phyloP scores from a whole-genome alignment of 768 basidiomycete genomes.

The Tylopilus subfusipes region DNA sequence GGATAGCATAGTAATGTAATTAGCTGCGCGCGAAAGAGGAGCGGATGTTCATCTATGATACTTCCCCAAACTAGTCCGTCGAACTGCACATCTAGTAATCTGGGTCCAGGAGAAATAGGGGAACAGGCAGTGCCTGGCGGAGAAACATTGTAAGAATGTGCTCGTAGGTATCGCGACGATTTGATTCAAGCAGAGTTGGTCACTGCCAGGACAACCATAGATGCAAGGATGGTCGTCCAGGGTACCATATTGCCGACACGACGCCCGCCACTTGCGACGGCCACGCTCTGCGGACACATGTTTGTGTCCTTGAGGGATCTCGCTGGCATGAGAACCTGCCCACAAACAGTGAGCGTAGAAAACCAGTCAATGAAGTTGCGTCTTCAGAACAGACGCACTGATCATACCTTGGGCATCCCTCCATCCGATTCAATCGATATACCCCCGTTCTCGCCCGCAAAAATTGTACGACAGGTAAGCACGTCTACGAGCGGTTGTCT shows the following conservation, averaged over 20 bases:
- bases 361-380: background rate
- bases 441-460: conserved; percentile 39
- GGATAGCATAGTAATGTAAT: conserved; percentile 7
- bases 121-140: background rate
- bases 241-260: background rate
- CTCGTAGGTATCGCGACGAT: background rate
- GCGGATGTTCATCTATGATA: background rate
- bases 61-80: background rate
- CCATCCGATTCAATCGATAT: conserved; percentile 36
- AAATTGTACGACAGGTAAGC: conserved; percentile 43
- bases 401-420: conserved; percentile 46
- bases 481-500: conserved; percentile 50
- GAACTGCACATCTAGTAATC: background rate
- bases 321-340: conserved; percentile 36
- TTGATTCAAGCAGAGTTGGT: conserved; percentile 5
- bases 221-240: conserved; percentile 8
- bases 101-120: background rate
- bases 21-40: background rate
- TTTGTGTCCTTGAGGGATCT: conserved; percentile 22
- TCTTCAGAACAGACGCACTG: background rate
- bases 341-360: background rate
- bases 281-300: conserved; percentile 17
- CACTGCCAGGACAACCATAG: conserved; percentile 1
- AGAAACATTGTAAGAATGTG: background rate
- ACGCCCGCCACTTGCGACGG: conserved; percentile 2